Percentiles rank a stretch among this genome's conserved stretches.
Conservation (phyloP, 768 basidiomycete genomes). For the Imleria badia region DNA sequence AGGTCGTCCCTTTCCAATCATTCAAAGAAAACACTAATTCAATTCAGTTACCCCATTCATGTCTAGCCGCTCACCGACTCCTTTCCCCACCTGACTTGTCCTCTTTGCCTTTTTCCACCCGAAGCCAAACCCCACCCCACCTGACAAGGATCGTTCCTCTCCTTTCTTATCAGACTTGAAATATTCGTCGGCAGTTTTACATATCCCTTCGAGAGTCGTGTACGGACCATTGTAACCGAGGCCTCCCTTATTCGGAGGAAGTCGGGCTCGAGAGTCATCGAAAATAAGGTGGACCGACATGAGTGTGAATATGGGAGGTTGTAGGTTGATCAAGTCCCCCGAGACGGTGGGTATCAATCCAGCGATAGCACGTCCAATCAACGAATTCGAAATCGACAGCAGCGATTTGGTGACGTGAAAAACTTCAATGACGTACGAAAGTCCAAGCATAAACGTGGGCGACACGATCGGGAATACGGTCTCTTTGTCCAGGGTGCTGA, state of each 20-base stretch:
- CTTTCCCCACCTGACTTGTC: conserved; percentile 28
- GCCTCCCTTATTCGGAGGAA: conserved; percentile 54
- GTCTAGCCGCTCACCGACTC: conserved; percentile 21
- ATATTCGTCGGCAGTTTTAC: conserved; percentile 54
- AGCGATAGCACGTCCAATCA: conserved; percentile 34
- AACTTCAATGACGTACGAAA: conserved; percentile 59
- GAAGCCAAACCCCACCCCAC: conserved; percentile 48
- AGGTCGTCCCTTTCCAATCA: not conserved
- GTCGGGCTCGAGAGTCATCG: conserved; percentile 63
- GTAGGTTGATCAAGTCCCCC: conserved; percentile 53
- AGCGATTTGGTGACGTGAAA: conserved; percentile 50
- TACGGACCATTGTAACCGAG: conserved; percentile 62
- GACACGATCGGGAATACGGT: conserved; percentile 56
- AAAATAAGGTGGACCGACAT: conserved; percentile 56
- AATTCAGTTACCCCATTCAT: conserved; percentile 16
- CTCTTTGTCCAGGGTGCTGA: conserved; percentile 58
- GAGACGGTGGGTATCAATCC: conserved; percentile 43
- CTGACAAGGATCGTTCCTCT: conserved; percentile 41
- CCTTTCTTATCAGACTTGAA: conserved; percentile 36
- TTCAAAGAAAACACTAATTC: conserved; percentile 15
- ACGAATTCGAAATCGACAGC: conserved; percentile 33
- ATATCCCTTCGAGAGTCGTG: conserved; percentile 57
- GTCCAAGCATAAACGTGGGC: conserved; percentile 60
- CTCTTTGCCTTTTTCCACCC: conserved; percentile 27
- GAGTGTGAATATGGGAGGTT: conserved; percentile 58